phyloP scores from a whole-genome alignment of 225 moss, liverwort and hornwort genomes.

The Asterella californica region DNA sequence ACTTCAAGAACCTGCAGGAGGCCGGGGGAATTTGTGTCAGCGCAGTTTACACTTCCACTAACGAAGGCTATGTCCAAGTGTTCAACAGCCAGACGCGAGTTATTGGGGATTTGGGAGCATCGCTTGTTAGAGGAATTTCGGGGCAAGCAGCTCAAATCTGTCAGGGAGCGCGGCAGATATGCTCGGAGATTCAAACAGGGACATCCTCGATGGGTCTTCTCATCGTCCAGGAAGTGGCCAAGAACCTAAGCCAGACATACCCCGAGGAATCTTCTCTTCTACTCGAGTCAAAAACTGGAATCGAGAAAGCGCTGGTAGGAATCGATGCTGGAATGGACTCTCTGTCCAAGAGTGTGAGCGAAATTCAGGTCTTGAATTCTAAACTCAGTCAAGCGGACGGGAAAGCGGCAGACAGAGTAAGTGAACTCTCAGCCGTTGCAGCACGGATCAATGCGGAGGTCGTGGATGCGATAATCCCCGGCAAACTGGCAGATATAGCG shows the following conservation, averaged over 20 bases:
- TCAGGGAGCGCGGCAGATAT: conserved; percentile 34
- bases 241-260: conserved; percentile 20
- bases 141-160: conserved; percentile 26
- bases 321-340: conserved; percentile 23
- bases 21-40: conserved; percentile 38
- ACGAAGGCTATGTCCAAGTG: conserved; percentile 17
- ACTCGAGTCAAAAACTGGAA: conserved; percentile 3
- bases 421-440: conserved; percentile 4
- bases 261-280: conserved; percentile 21
- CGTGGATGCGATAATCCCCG: conserved; percentile 6
- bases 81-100: conserved; percentile 34
- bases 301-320: conserved; percentile 10
- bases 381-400: conserved; percentile 36
- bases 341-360: conserved; percentile 21
- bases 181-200: conserved; percentile 19
- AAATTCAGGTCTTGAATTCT: conserved; percentile 30
- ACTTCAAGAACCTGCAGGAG: conserved; percentile 40
- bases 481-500: conserved; percentile 18
- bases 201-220: conserved; percentile 13
- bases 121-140: conserved; percentile 30
- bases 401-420: conserved; percentile 2
- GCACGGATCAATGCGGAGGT: not conserved
- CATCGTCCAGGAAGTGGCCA: conserved; percentile 17
- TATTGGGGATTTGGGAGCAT: conserved; percentile 25
- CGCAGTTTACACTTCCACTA: conserved; percentile 26